Percentiles rank a stretch among this genome's conserved stretches.
phyloP scores from a whole-genome alignment of 768 basidiomycete genomes.

The Rubroboletus satanas region DNA sequence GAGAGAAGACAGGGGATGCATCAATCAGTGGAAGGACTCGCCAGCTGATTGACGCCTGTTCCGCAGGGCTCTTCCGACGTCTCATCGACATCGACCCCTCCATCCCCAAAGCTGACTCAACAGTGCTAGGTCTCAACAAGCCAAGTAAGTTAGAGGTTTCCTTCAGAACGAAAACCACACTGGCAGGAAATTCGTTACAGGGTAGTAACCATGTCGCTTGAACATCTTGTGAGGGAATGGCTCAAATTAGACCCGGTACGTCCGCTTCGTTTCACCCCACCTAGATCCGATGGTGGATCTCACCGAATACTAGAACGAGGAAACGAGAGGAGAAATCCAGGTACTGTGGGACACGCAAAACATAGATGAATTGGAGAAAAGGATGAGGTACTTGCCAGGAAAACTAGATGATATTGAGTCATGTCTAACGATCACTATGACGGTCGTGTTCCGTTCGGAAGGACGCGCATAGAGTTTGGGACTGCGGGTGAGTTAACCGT shows the following conservation, averaged over 20 bases:
- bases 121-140: not conserved
- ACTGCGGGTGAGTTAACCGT: constrained; percentile 60
- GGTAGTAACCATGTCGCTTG: constrained; percentile 22
- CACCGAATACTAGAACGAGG: constrained; percentile 31
- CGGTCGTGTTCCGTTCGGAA: constrained; percentile 21
- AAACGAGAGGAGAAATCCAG: constrained; percentile 37
- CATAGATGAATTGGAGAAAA: constrained; percentile 35
- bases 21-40: not conserved
- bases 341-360: constrained; percentile 30
- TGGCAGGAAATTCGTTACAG: not conserved
- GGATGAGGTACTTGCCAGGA: constrained; percentile 35
- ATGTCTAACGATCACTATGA: not conserved
- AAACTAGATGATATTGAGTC: not conserved
- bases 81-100: not conserved
- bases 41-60: not conserved
- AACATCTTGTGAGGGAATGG: constrained; percentile 49
- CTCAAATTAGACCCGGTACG: constrained; percentile 45
- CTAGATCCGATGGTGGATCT: not conserved
- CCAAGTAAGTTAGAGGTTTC: not conserved
- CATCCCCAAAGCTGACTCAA: not conserved
- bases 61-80: not conserved
- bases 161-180: not conserved
- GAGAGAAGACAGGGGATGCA: not conserved
- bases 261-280: not conserved
- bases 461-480: constrained; percentile 78